Base-by-base conservation (phyloP, 768 basidiomycete genomes). In the Pisolithus sp. region DNA sequence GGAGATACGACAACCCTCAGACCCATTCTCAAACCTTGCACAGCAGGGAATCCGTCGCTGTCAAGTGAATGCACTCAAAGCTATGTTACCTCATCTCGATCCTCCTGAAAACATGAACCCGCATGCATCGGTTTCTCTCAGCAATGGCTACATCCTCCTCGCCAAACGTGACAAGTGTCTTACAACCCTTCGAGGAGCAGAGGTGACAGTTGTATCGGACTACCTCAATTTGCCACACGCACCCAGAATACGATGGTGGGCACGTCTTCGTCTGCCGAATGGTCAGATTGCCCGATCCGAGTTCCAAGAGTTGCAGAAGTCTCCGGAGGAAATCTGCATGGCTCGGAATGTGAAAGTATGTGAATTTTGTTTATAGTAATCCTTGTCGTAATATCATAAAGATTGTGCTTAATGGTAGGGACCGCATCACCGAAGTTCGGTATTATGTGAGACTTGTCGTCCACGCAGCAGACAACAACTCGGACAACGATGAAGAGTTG, bases 1-100 rank as follows among this genome's bases (percentile, higher is more conserved):
- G 30, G 62, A 70, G 41, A 61, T 68, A 4, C 26, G 47, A 8
- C 63, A 65, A 37, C 62, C 48, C 9, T 63, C 56, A 0, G 52
- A 67, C 23, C 54, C 59, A 2, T 67, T 52, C 37, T 53, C 56
- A 2, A 69, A 69, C 45, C 56, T 71, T 5, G 31, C 66, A 17
- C 51, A 66, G 40, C 51, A 55, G 30, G 68, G 55, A 3, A 15
- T 68, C 4, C 47, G 56, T 0, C 52, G 53, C 5, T 53, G 44
- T 9, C 62, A 64, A 42, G 34, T 56, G 8, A 63, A 63, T 47
- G 49, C 59, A 5, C 46, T 59, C 7, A 37, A 52, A 7, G 42
- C 56, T 5, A 49, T 55, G 15, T 26, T 54, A 15, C 61, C 61
- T n/a, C 26, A 36, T 18, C 46, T 57, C 37, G 53, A 48, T 13